phyloP scores from a whole-genome alignment of 345 rosid species.

The Draba incana region DNA sequence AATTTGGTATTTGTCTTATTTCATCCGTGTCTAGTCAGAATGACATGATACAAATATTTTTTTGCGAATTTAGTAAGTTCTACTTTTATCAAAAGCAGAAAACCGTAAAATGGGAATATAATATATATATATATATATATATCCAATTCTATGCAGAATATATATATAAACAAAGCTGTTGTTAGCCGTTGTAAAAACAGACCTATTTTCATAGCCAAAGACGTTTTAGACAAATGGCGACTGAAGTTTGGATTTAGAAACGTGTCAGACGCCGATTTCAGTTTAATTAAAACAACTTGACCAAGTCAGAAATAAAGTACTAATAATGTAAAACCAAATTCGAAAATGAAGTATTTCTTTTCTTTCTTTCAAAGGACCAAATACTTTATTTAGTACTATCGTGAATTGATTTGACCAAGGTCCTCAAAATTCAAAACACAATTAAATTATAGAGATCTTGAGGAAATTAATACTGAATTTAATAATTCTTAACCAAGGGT shows the following conservation, averaged over 20 bases:
- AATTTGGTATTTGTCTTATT: not conserved
- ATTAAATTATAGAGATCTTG: not conserved
- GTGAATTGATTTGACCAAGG: slow-evolving; percentile 1
- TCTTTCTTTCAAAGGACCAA: not conserved
- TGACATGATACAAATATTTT: not conserved
- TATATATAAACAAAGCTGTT: not conserved
- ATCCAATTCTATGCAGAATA: not conserved
- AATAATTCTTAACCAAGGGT: not conserved
- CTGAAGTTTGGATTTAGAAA: not conserved
- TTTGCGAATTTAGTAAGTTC: not conserved
- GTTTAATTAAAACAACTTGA: not conserved
- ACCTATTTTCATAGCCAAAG: not conserved
- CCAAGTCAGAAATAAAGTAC: not conserved
- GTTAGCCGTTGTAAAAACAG: not conserved
- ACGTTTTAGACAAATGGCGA: not conserved
- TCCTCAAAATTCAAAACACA: not conserved
- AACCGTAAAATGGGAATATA: not conserved
- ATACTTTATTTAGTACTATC: not conserved
- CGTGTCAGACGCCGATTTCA: too few relatives aligned
- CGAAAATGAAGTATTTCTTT: not conserved
- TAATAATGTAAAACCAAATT: too few relatives aligned
- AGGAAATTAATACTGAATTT: too few relatives aligned
- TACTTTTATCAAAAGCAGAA: not conserved
- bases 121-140: too few relatives aligned
- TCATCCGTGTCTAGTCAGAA: slow-evolving; percentile 10